A percentile compares a stretch with the other conserved stretches of the same genome.
Conservation (phyloP, 768 basidiomycete species). For the Paxillus ammoniavirescens region DNA sequence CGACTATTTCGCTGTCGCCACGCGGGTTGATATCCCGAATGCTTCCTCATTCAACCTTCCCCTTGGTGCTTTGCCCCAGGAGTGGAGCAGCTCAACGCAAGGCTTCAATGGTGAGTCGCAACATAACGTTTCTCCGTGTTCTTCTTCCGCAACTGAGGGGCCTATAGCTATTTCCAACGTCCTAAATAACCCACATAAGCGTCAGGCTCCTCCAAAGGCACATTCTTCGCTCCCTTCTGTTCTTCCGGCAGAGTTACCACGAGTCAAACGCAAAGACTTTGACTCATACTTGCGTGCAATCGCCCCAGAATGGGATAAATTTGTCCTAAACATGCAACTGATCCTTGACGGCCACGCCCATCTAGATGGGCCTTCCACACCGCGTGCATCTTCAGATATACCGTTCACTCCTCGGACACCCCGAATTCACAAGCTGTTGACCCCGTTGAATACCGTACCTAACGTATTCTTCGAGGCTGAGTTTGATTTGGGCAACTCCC, state of each 20-base stretch:
- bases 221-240: conserved; percentile 77
- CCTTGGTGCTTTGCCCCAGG: conserved; percentile 48
- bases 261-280: conserved; percentile 80
- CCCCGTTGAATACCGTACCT: conserved; percentile 76
- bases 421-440: conserved; percentile 47
- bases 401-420: conserved; percentile 28
- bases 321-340: conserved; percentile 46
- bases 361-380: conserved; percentile 14
- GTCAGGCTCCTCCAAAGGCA: conserved; percentile 82
- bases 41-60: conserved; percentile 49
- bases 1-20: conserved; percentile 50
- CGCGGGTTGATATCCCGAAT: conserved; percentile 45
- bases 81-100: conserved; percentile 80
- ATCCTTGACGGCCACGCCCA: conserved; percentile 33
- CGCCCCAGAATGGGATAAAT: conserved; percentile 73
- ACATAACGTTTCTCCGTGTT: background rate
- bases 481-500: conserved; percentile 83
- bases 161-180: conserved; percentile 88
- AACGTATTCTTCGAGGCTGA: conserved; percentile 71
- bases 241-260: conserved; percentile 71
- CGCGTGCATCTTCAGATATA: conserved; percentile 3
- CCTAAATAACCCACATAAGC: conserved; percentile 85
- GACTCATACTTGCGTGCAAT: conserved; percentile 77
- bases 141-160: conserved; percentile 2
- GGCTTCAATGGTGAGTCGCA: conserved; percentile 80